Conservation (phyloP, 441 rosid genomes). For the Lepidium campestre region DNA sequence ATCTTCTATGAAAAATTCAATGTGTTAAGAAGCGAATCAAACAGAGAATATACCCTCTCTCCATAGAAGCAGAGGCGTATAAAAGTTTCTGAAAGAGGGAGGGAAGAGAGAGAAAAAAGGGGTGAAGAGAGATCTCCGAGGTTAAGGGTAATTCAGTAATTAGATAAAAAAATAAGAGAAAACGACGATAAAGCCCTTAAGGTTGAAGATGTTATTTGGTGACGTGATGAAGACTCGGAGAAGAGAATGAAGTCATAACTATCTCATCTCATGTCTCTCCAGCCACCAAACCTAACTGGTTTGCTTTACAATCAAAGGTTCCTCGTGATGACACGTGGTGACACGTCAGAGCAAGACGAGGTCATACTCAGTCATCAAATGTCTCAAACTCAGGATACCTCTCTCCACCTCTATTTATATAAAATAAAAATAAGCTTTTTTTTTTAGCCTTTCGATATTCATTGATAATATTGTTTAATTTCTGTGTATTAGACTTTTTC, state of each 20-base stretch:
- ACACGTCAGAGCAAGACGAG: background rate
- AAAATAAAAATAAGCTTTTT: background rate
- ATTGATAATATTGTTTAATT: background rate
- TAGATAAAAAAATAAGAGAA: rapidly evolving
- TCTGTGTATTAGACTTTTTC: background rate
- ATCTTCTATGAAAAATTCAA: slow-evolving; percentile 21
- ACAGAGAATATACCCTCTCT: slow-evolving; percentile 26
- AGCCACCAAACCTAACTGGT: slow-evolving; percentile 3
- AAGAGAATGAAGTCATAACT: background rate
- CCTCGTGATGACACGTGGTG: slow-evolving; percentile 3
- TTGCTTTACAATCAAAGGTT: background rate
- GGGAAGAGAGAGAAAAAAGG: background rate
- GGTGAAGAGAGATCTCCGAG: slow-evolving; percentile 5
- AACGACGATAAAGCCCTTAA: slow-evolving; percentile 17
- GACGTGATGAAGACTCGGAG: slow-evolving; percentile 22
- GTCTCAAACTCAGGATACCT: slow-evolving; percentile 9
- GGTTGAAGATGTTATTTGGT: background rate
- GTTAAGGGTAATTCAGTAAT: background rate
- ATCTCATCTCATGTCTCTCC: background rate
- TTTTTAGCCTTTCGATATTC: background rate
- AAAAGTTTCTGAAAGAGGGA: slow-evolving; percentile 2
- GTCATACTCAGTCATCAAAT: slow-evolving; percentile 10
- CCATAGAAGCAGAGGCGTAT: slow-evolving; percentile 16
- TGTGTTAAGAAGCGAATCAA: slow-evolving; percentile 24
- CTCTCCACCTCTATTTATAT: background rate